These are phyloP conservation scores for Verbascum thapsus DNA, from an alignment of 257 asterid genomes.

Conservation along the genomic window DNA sequence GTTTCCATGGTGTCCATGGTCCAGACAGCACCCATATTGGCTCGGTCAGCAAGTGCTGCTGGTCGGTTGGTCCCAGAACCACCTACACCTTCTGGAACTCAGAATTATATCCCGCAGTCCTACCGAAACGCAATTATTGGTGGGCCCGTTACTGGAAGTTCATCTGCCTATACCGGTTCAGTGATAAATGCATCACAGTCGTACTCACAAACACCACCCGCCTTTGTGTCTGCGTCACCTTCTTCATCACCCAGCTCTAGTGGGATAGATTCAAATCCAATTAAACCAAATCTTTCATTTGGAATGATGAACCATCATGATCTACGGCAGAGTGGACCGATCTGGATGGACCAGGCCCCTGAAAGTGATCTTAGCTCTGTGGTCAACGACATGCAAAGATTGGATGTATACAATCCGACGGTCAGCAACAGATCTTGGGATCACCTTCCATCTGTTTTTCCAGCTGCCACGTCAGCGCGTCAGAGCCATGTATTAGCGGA, in stretches of 20 bases:
- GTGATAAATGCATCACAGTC: constrained; percentile 46
- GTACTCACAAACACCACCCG: constrained; percentile 48
- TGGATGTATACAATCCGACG: constrained; percentile 45
- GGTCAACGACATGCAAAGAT: constrained; percentile 45
- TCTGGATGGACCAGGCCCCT: constrained; percentile 52
- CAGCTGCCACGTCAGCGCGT: constrained; percentile 63
- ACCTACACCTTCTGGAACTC: constrained; percentile 47
- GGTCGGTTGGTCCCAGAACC: constrained; percentile 76
- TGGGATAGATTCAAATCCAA: constrained; percentile 49
- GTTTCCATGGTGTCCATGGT: constrained; percentile 53
- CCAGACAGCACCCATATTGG: constrained; percentile 54
- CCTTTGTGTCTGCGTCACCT: constrained; percentile 42
- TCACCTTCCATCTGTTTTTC: constrained; percentile 54
- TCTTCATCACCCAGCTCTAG: constrained; percentile 50
- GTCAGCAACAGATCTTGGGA: constrained; percentile 52
- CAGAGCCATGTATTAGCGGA: constrained; percentile 47
- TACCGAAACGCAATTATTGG: constrained; percentile 86
- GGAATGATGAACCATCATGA: constrained; percentile 57
- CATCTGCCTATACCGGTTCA: constrained; percentile 47
- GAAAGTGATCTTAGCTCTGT: constrained; percentile 49
- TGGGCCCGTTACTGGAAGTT: constrained; percentile 44
- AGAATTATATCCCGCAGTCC: constrained; percentile 67
- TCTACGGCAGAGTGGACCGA: constrained; percentile 46
- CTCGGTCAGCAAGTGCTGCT: constrained; percentile 79
- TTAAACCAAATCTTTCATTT: constrained; percentile 54